Evolutionary conservation across 768 basidiomycete species (phyloP), one percentile per base, ranked within the genome.

Genomic region (Pleurotus pulmonarius): DNA sequence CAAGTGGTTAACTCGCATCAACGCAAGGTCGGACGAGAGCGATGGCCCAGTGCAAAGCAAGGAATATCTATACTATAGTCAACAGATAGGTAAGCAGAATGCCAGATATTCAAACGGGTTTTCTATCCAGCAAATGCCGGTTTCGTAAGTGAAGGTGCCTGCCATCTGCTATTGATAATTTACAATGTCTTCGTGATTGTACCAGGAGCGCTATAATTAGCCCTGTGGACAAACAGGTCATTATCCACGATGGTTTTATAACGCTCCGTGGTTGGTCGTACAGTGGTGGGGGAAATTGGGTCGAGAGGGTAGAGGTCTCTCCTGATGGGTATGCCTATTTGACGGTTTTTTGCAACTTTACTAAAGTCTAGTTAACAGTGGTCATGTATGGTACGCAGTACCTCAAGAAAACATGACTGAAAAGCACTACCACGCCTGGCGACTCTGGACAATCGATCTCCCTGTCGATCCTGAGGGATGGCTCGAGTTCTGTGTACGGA

Each of bases 41-140:
- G 67, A 73, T 66, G 81, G 77, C 0, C 81, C 81, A 1, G 80
- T 82, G 4, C 80, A 83, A 59, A 64, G 67, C 4, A 78, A 79
- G 64, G 81, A 83, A 60, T 81, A 82, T 59, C 61, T 82, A 39
- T 82, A 82, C 64, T 81, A 75, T 60, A 79, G 73, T 1, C 65
- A 72, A 5, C 80, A 81, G 77, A 73, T 74, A 46, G 80, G 80
- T 18, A 83, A 82, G 64, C 79, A 82, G 56, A 83, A 83, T 57
- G 65, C 68, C 4, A 75, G 73, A 58, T 78, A 76, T 49, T 81
- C 79, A 22, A 80, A 78, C 61, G 81, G 81, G 4, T 83, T 83
- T 63, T 80, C 79, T 3, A 83, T 83, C 58, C 76, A 78, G 58
- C 75, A 79, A 51, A 82, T 83, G 81, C 82, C 80, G 2, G 81